Evolutionary conservation across 2,329 filamentous ascomycete species (phyloP), one percentile per base, ranked within the genome.

Genomic region (Calonectria pteridis): DNA sequence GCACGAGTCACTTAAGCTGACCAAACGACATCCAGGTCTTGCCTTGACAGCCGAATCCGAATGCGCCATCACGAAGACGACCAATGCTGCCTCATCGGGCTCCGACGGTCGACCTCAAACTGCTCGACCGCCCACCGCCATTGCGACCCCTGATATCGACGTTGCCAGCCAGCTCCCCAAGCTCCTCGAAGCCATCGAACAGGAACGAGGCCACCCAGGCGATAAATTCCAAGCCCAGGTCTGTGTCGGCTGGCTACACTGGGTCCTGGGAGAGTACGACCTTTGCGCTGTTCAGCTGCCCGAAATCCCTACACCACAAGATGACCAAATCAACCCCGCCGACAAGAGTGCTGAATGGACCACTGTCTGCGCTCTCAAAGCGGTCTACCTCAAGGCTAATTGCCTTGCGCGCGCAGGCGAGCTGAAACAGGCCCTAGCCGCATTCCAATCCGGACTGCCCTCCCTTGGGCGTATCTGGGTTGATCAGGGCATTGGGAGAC

Each of bases 191-290:
- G 90, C 88, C 20, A 90, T 94, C 77, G 91, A 92, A 9, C 87
- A 87, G 67, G 92, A 93, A 79, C 85, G 86, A 6, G 81, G 81
- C 10, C 84, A 88, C 76, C 83, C 84, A 16, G 89, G 93, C 82
- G 92, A 93, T 77, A 87, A 85, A 68, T 93, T 96, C 78, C 95
- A 98, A 84, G 96, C 95, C 37, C 93, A 92, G 74, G 92, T 97
- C 66, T 97, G 95, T 83, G 84, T 96, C 55, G 95, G 93, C 69
- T 97, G 95, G 94, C 88, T 98, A 79, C 92, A 97, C 81, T 98
- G 94, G 91, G 91, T 92, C 11, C 84, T 93, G 67, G 92, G 91
- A 40, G 93, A 97, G 78, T 94, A 94, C 76, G 87, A 86, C 1
- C 93, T 46, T 84, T 90, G 51, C 69, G 75, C 78, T 14, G 85